Evolutionary conservation across 2,329 filamentous ascomycete genomes (phyloP).

Genomic region (Peltaster fructicola): DNA sequence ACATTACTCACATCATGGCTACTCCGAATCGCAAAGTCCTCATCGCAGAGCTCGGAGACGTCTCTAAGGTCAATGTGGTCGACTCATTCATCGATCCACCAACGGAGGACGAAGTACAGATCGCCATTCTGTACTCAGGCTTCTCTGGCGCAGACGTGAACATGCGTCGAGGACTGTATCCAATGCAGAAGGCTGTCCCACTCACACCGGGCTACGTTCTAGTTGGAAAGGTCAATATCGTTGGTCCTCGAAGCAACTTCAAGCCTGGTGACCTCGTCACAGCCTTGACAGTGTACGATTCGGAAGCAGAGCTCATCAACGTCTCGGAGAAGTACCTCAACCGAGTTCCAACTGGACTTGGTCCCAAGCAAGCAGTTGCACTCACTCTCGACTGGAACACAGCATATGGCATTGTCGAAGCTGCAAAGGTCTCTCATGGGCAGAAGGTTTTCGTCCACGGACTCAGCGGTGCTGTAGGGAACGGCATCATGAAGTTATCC

Average conservation of each 20-base stretch:
- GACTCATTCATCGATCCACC: conserved; percentile 1
- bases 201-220: conserved; percentile 3
- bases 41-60: conserved; percentile 1
- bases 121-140: conserved; percentile 3
- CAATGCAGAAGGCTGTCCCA: conserved; percentile 3
- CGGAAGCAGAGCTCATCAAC: conserved; percentile 3
- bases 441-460: conserved; percentile 4
- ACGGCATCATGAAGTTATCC: conserved; percentile 1
- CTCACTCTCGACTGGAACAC: conserved; percentile 4
- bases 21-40: conserved; percentile 3
- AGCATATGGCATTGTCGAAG: conserved; percentile 3
- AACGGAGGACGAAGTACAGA: conserved; percentile 1
- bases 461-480: conserved; percentile 3
- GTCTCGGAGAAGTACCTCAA: conserved; percentile 3
- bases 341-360: conserved; percentile 2
- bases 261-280: conserved; percentile 2
- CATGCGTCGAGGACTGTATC: conserved; percentile 3
- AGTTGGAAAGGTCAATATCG: conserved; percentile 2
- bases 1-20: too few relatives aligned
- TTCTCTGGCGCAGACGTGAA: conserved; percentile 3
- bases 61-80: conserved; percentile 2
- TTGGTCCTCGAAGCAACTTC: conserved; percentile 1
- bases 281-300: conserved; percentile 3
- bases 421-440: conserved; percentile 1
- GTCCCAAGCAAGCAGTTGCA: conserved; percentile 2